A percentile compares a stretch with the other conserved stretches of the same genome.
Conservation (phyloP, 768 basidiomycete species). For the Cystofilobasidium capitatum region DNA sequence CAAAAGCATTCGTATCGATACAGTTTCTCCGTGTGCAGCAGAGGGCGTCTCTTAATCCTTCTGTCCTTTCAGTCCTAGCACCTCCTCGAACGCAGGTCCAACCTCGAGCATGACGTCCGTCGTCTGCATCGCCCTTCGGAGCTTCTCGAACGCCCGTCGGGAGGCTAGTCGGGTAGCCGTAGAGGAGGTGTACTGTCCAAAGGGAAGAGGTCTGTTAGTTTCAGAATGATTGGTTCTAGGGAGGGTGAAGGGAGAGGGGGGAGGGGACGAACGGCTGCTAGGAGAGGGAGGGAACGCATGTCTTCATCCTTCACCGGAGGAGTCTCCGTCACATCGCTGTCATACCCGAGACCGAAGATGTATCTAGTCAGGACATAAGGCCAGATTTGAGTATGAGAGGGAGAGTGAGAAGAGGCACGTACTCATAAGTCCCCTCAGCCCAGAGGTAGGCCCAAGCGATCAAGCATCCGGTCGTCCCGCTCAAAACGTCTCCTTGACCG, state of each 20-base stretch:
- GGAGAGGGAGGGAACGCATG: constrained; percentile 29
- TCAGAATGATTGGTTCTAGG: background rate
- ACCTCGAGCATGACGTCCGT: constrained; percentile 22
- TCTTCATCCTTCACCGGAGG: constrained; percentile 34
- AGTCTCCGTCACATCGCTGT: constrained; percentile 36
- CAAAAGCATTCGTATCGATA: too few relatives aligned
- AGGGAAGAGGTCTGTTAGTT: background rate
- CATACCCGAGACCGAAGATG: background rate
- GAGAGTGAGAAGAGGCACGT: constrained; percentile 31
- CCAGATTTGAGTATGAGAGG: background rate
- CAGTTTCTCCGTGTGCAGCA: too few relatives aligned
- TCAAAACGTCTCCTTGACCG: constrained; percentile 90
- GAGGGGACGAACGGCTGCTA: constrained; percentile 13
- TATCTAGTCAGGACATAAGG: background rate
- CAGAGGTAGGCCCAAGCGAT: constrained; percentile 94
- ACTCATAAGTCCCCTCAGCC: constrained; percentile 76
- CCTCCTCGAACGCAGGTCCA: constrained; percentile 6
- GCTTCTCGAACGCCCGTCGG: constrained; percentile 59
- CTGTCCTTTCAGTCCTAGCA: background rate
- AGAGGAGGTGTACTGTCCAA: constrained; percentile 56
- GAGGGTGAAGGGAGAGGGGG: background rate
- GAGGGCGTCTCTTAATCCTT: too few relatives aligned
- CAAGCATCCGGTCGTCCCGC: constrained; percentile 76
- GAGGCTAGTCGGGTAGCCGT: constrained; percentile 81
- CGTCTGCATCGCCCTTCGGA: constrained; percentile 57